Evolutionary conservation across 352 stramenopile species (phyloP), one percentile per base, ranked within the genome.

Genomic region (Phytophthora colocasiae): DNA sequence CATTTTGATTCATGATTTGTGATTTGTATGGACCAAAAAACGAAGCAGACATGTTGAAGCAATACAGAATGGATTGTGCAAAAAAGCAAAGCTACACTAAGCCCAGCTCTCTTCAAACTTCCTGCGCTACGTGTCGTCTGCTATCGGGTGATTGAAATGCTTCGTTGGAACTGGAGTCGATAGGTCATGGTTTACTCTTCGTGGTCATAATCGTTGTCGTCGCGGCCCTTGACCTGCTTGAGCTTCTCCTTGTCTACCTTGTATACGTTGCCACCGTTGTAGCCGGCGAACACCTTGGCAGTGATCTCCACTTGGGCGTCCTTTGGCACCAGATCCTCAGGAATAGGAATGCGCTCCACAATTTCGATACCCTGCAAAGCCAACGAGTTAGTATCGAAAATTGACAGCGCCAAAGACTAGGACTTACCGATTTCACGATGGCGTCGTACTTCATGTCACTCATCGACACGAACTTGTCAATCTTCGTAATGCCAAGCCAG

Each of bases 401-500:
- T 17, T 11, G 9, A 40, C 17, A 54, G 41, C 32, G 1, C 11
- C 49, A 10, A 66, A 19, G 15, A 24, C 10, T 53, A 2, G 15
- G 14, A 72, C 83, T 43, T 80, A 96, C 90, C 67, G 97, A 98
- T 10, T 88, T 96, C 10, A 99, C 93, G 69, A 99, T 99, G 38
- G 98, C 98, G 68, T 99, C 95, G 85, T 99, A 99, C 75, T 99
- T 99, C 98, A 99, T 99, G 83, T 99, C 97, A 66, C 89, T 98
- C 98, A 99, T 99, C 48, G 92, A 98, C 45, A 98, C 92, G 54
- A 98, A 98, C 61, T 92, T 87, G 81, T 98, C 89, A 58, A 97
- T 96, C 76, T 95, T 96, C 14, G 78, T 97, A 64, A 97, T 98
- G 50, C 98, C 98, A 22, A 99, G 87, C 92, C 98, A 99, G 78